A percentile compares a stretch with the other conserved stretches of the same genome.
Conservation (phyloP, 768 basidiomycete species). For the Lenzites betulinus region DNA sequence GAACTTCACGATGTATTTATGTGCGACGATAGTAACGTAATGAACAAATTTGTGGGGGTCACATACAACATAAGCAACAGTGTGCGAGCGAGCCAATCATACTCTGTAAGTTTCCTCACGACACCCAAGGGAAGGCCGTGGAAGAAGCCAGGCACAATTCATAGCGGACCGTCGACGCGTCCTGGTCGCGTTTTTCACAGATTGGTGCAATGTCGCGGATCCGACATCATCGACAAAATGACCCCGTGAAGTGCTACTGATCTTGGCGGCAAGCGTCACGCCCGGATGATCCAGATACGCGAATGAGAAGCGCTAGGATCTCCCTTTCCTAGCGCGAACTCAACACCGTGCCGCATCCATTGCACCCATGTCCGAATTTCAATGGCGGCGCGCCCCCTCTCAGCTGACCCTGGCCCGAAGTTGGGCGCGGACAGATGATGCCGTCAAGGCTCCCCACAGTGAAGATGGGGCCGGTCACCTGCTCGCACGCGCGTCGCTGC, state of each 20-base stretch:
- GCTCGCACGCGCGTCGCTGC: slow-evolving; percentile 11
- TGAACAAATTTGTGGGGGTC: not conserved
- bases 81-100: not conserved
- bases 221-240: not conserved
- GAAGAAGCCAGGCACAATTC: not conserved
- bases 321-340: not conserved
- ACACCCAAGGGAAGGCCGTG: not conserved
- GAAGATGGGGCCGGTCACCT: slow-evolving; percentile 15
- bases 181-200: too few relatives aligned
- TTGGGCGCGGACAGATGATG: not conserved
- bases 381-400: not conserved
- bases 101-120: not conserved
- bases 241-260: not conserved
- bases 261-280: not conserved
- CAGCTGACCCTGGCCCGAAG: not conserved
- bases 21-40: slow-evolving; percentile 1
- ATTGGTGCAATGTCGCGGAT: not conserved
- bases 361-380: too few relatives aligned
- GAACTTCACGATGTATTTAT: slow-evolving; percentile 4
- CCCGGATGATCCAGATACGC: not conserved
- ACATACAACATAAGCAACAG: not conserved
- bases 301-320: not conserved
- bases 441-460: slow-evolving; percentile 4
- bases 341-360: too few relatives aligned
- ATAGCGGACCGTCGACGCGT: too few relatives aligned